phyloP scores from a whole-genome alignment of 192 early-diverging fungal species.

The Coemansia sp. region DNA sequence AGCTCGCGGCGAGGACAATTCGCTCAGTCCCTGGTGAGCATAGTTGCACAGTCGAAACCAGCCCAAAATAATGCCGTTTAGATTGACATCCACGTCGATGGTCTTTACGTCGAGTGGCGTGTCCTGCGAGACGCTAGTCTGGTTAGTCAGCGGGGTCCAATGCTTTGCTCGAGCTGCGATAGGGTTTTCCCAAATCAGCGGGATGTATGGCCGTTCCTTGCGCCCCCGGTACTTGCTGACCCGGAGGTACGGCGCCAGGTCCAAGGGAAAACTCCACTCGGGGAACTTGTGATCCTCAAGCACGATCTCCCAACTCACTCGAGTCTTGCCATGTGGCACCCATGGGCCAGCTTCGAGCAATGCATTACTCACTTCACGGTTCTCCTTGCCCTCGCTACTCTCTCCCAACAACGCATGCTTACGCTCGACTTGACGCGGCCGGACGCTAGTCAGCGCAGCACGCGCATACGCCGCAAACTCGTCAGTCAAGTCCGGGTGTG shows the following conservation, averaged over 20 bases:
- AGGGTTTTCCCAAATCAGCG: conserved; percentile 56
- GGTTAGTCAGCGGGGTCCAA: conserved; percentile 53
- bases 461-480: conserved; percentile 29
- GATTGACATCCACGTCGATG: conserved; percentile 33
- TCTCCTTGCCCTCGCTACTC: neutral
- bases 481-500: conserved; percentile 27
- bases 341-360: conserved; percentile 16
- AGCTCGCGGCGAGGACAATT: conserved; percentile 36
- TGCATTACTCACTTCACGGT: neutral
- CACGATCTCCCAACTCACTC: conserved; percentile 51
- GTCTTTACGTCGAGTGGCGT: conserved; percentile 18
- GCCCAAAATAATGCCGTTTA: conserved; percentile 45
- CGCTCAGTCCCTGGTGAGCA: conserved; percentile 33
- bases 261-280: conserved; percentile 45
- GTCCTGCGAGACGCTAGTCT: conserved; percentile 14
- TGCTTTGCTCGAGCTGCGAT: conserved; percentile 38
- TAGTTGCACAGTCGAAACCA: conserved; percentile 58
- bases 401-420: conserved; percentile 34
- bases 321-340: conserved; percentile 54
- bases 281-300: conserved; percentile 48
- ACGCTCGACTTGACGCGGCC: conserved; percentile 25
- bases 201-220: conserved; percentile 38
- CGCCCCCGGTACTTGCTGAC: conserved; percentile 1
- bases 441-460: conserved; percentile 24
- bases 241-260: conserved; percentile 35